Conservation (phyloP, 2,329 filamentous ascomycete species). For the Ophiostoma novo-ulmi region DNA sequence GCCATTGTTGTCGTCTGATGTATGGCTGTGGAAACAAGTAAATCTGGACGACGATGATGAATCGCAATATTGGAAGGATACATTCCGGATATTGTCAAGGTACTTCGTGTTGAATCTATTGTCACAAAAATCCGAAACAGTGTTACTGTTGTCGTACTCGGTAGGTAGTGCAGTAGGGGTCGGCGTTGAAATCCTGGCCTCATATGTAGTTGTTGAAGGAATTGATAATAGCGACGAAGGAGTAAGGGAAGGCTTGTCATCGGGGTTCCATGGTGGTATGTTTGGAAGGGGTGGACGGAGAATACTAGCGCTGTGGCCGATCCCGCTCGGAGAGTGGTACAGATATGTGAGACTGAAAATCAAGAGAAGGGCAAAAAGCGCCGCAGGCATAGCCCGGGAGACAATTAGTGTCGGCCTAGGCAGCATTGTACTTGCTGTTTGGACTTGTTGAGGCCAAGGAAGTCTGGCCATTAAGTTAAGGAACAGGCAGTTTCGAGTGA, state of each 20-base stretch:
- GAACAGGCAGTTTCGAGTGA: neutral
- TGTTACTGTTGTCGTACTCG: constrained; percentile 14
- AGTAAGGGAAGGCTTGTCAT: neutral
- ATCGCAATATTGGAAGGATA: constrained; percentile 24
- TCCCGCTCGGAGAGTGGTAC: neutral
- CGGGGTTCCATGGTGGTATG: neutral
- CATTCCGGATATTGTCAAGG: constrained; percentile 20
- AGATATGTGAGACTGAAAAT: neutral
- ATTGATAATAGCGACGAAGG: neutral
- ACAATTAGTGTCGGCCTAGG: neutral
- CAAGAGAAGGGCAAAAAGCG: neutral
- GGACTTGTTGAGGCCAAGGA: neutral
- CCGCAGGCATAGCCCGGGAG: constrained; percentile 6
- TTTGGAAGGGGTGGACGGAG: neutral
- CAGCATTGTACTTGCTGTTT: neutral
- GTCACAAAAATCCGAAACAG: constrained; percentile 22
- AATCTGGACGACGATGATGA: constrained; percentile 17
- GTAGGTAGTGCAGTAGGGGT: constrained; percentile 13
- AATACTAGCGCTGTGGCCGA: neutral
- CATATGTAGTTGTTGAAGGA: neutral
- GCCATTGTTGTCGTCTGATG: constrained; percentile 3
- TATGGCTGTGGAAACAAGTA: constrained; percentile 26
- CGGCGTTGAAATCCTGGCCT: neutral
- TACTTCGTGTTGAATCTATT: constrained; percentile 25
- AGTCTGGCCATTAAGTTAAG: neutral